phyloP scores from a whole-genome alignment of 768 basidiomycete genomes.

The Cubamyces sp. region DNA sequence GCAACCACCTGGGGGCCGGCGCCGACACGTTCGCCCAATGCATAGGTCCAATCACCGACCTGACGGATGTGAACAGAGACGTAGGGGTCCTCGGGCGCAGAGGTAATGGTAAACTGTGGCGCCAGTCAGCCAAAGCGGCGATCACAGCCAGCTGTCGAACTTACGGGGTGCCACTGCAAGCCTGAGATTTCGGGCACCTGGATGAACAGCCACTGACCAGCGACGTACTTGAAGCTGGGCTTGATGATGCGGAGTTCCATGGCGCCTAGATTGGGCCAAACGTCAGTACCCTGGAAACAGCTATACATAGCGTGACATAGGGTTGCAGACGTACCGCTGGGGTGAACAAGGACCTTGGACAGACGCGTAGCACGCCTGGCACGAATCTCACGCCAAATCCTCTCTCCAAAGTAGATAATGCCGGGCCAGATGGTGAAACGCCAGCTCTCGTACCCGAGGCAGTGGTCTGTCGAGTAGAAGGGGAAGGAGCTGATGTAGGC shows the following conservation, averaged over 20 bases:
- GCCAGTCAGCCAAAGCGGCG: slow-evolving; percentile 5
- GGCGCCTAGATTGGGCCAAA: slow-evolving; percentile 52
- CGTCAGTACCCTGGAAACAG: slow-evolving; percentile 10
- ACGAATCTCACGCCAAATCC: slow-evolving; percentile 82
- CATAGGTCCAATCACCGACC: slow-evolving; percentile 86
- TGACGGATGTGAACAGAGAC: slow-evolving; percentile 92
- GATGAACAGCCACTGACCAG: slow-evolving; percentile 91
- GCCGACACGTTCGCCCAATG: slow-evolving; percentile 85
- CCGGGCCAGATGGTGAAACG: slow-evolving; percentile 92
- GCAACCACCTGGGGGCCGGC: slow-evolving; percentile 78
- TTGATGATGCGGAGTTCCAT: slow-evolving; percentile 95
- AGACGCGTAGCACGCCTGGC: slow-evolving; percentile 77
- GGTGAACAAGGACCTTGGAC: slow-evolving; percentile 87
- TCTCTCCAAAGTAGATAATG: slow-evolving; percentile 86
- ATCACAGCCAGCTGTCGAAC: slow-evolving; percentile 35
- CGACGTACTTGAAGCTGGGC: slow-evolving; percentile 88
- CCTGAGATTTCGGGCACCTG: slow-evolving; percentile 84
- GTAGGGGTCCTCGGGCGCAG: slow-evolving; percentile 93
- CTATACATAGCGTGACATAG: slow-evolving; percentile 5
- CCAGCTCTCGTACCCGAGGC: slow-evolving; percentile 92
- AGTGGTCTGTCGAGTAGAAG: slow-evolving; percentile 86
- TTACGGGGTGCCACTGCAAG: slow-evolving; percentile 94
- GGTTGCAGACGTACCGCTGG: slow-evolving; percentile 62
- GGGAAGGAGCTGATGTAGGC: slow-evolving; percentile 74
- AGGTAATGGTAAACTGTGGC: slow-evolving; percentile 87